Conservation (phyloP, 768 basidiomycete genomes). For the Tylopilus plumbeoviolaceoides region DNA sequence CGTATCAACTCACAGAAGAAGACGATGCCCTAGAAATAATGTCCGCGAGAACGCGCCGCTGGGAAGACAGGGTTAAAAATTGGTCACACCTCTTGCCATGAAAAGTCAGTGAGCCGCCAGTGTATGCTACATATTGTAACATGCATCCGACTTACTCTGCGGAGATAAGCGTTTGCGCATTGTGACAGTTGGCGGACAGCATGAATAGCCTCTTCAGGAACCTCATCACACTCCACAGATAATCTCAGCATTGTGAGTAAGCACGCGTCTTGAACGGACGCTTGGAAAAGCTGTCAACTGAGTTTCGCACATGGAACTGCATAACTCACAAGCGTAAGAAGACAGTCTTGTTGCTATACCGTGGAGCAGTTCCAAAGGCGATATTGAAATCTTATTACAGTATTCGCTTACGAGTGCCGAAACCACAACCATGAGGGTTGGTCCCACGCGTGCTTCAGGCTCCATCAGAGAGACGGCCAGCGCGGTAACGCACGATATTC, state of each 20-base stretch:
- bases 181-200: conserved; percentile 43
- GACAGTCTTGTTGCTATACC: conserved; percentile 41
- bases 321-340: conserved; percentile 41
- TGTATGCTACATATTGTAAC: not conserved
- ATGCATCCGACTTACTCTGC: conserved; percentile 40
- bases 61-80: conserved; percentile 48
- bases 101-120: conserved; percentile 8
- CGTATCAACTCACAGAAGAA: conserved; percentile 46
- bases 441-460: conserved; percentile 35
- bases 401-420: conserved; percentile 67
- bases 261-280: conserved; percentile 68
- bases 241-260: conserved; percentile 70
- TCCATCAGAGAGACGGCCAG: conserved; percentile 45
- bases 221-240: conserved; percentile 51
- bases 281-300: conserved; percentile 33
- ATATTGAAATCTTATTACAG: conserved; percentile 45
- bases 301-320: conserved; percentile 3
- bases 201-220: conserved; percentile 43
- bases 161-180: conserved; percentile 51
- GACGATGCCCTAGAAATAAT: conserved; percentile 49
- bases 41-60: conserved; percentile 42
- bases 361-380: conserved; percentile 46
- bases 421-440: conserved; percentile 64
- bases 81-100: conserved; percentile 61
- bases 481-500: conserved; percentile 41